Percentiles rank a stretch among this genome's conserved stretches.
phyloP scores from a whole-genome alignment of 345 rosid species.

The Populus tremula region DNA sequence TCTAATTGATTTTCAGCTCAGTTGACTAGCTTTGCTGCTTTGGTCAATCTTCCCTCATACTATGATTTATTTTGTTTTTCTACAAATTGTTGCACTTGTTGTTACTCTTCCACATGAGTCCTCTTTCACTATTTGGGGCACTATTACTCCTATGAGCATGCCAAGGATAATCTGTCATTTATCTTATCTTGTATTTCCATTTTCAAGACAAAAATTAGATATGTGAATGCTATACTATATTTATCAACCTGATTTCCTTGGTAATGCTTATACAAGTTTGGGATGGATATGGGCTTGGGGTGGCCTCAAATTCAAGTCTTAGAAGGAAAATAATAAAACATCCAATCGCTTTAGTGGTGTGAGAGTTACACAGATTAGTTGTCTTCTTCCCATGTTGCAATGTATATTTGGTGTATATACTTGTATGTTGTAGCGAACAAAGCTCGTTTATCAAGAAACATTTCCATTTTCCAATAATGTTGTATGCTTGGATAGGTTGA shows the following conservation, averaged over 20 bases:
- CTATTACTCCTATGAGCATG: neutral
- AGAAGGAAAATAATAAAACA: neutral
- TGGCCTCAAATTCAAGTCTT: neutral
- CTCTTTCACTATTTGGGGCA: neutral
- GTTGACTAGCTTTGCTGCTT: neutral
- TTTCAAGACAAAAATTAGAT: neutral
- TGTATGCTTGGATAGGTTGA: slow-evolving; percentile 52
- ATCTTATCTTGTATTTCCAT: too few species aligned
- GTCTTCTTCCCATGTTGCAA: neutral
- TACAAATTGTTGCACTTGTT: neutral
- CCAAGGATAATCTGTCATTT: neutral
- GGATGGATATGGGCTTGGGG: neutral
- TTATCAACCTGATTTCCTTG: neutral
- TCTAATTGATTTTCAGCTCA: neutral
- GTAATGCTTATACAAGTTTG: neutral
- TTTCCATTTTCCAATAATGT: slow-evolving; percentile 9
- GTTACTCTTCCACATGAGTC: neutral
- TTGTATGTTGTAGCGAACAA: neutral
- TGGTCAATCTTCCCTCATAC: neutral
- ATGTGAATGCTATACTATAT: neutral
- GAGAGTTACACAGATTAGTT: neutral
- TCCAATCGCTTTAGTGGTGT: neutral
- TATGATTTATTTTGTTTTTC: neutral
- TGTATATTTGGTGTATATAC: neutral
- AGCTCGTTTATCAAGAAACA: neutral